These are phyloP conservation scores for Cicer judaicum DNA, from an alignment of 306 rosid species.

Conservation along the genomic window DNA sequence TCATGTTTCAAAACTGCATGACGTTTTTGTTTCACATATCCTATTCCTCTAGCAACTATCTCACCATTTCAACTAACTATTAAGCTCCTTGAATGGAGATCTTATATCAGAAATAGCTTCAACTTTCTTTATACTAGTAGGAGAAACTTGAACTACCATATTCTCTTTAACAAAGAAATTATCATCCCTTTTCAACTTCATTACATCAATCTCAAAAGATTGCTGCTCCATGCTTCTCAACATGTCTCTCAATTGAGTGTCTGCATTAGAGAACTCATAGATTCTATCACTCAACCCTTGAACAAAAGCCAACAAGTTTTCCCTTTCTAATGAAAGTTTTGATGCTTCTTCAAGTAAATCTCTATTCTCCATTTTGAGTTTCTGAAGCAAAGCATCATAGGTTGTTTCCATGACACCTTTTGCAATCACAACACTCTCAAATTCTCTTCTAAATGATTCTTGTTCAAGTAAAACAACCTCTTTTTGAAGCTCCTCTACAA, in stretches of 20 bases:
- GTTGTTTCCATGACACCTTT: slow-evolving; percentile 51
- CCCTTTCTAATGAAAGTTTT: slow-evolving; percentile 64
- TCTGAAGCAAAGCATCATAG: slow-evolving; percentile 39
- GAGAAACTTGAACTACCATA: slow-evolving; percentile 45
- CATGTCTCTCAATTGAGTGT: slow-evolving; percentile 62
- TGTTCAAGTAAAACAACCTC: slow-evolving; percentile 65
- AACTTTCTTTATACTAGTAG: slow-evolving; percentile 51
- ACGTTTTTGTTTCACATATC: slow-evolving; percentile 23
- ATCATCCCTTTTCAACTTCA: slow-evolving; percentile 48
- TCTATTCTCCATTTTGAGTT: slow-evolving; percentile 59
- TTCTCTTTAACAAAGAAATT: slow-evolving; percentile 55
- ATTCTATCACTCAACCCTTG: slow-evolving; percentile 57
- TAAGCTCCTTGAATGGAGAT: slow-evolving; percentile 75
- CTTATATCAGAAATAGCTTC: slow-evolving; percentile 58
- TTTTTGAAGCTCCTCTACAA: slow-evolving; percentile 60
- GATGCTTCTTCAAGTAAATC: slow-evolving; percentile 55
- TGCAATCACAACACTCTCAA: slow-evolving; percentile 56
- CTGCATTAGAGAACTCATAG: slow-evolving; percentile 55
- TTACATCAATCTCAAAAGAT: slow-evolving; percentile 48
- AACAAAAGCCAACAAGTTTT: slow-evolving; percentile 55
- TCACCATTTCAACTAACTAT: slow-evolving; percentile 44
- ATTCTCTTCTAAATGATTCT: slow-evolving; percentile 66
- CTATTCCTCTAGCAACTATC: neutral
- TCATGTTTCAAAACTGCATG: slow-evolving; percentile 41
- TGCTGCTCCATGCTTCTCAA: slow-evolving; percentile 55